Conservation (phyloP, 2,329 filamentous ascomycete genomes). For the Aspergillus nomiae region DNA sequence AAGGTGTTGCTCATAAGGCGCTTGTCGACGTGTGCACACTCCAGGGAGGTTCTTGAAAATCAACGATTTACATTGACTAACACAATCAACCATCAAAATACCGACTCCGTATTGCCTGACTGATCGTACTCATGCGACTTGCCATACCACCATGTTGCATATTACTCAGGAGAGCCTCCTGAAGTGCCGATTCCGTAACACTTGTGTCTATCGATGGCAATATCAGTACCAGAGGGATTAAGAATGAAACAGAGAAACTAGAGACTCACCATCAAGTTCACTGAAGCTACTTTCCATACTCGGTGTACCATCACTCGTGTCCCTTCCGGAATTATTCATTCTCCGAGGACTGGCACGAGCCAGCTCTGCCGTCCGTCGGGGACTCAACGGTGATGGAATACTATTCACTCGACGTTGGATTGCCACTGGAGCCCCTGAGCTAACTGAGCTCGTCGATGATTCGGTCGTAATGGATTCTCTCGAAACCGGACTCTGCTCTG, state of each 20-base stretch:
- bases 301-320: slow-evolving; percentile 58
- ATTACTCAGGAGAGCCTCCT: slow-evolving; percentile 65
- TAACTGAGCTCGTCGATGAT: slow-evolving; percentile 41
- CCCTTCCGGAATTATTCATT: slow-evolving; percentile 36
- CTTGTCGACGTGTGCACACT: too few relatives aligned
- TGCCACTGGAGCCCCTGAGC: slow-evolving; percentile 36
- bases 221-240: slow-evolving; percentile 6
- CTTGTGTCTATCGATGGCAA: slow-evolving; percentile 53
- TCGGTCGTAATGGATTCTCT: slow-evolving; percentile 25
- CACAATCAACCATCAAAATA: slow-evolving; percentile 40
- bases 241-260: not conserved
- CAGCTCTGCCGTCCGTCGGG: slow-evolving; percentile 53
- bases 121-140: slow-evolving; percentile 54
- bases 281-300: slow-evolving; percentile 69
- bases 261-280: slow-evolving; percentile 59
- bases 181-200: slow-evolving; percentile 65
- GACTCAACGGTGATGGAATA: slow-evolving; percentile 32
- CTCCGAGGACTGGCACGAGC: slow-evolving; percentile 51
- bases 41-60: not conserved
- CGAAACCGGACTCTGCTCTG: slow-evolving; percentile 25
- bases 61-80: not conserved
- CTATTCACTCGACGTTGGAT: slow-evolving; percentile 20
- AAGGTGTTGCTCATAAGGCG: not conserved
- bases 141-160: slow-evolving; percentile 58
- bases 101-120: slow-evolving; percentile 56